phyloP scores from a whole-genome alignment of 208 protist species.

The Leishmania martiniquensis region DNA sequence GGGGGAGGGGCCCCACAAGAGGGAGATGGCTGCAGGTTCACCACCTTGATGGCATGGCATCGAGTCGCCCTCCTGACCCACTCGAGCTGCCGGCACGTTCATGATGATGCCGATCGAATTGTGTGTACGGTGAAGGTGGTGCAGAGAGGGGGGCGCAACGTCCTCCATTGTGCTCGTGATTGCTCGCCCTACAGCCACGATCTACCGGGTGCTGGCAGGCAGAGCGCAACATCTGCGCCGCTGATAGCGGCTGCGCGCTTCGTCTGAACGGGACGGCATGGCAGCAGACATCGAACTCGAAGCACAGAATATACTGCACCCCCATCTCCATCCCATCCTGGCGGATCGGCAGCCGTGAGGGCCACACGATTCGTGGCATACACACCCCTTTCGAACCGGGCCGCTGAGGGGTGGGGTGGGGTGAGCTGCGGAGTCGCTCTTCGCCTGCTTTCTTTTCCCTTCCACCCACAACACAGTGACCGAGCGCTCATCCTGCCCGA shows the following conservation, averaged over 20 bases:
- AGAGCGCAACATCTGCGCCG: background rate
- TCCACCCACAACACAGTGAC: background rate
- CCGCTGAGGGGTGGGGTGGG: too few species aligned
- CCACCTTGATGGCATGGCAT: background rate
- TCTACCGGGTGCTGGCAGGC: background rate
- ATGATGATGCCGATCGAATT: background rate
- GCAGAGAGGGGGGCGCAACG: background rate
- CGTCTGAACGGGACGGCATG: background rate
- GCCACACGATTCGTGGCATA: background rate
- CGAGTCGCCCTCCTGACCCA: background rate
- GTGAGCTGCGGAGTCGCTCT: background rate
- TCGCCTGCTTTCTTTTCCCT: background rate
- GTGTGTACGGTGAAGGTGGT: background rate
- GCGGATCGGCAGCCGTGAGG: background rate
- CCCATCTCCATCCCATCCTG: background rate
- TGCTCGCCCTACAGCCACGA: background rate
- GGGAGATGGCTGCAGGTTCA: background rate
- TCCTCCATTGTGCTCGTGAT: background rate
- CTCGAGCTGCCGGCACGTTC: background rate
- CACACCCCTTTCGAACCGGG: background rate
- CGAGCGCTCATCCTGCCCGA: background rate
- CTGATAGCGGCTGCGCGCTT: background rate
- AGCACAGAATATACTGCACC: background rate
- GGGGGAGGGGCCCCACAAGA: background rate
- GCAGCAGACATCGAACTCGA: background rate